A percentile compares a stretch with the other conserved stretches of the same genome.
These are phyloP conservation scores for Capniomyces stellatus DNA, from an alignment of 371 early-diverging fungal species.

Conservation along the genomic window DNA sequence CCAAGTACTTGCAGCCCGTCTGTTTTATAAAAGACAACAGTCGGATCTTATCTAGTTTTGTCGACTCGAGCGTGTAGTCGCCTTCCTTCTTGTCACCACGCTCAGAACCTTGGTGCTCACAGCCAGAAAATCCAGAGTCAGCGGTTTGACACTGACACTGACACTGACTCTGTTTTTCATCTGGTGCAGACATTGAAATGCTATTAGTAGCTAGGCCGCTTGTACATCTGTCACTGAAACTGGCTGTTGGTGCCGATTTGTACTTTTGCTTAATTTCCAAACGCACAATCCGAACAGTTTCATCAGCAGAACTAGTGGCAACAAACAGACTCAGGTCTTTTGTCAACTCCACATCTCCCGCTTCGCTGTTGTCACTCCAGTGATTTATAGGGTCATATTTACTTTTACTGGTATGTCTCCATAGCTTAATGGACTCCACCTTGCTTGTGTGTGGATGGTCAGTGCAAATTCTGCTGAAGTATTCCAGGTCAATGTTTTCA, in stretches of 20 bases:
- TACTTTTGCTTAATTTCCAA: background rate
- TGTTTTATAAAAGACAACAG: background rate
- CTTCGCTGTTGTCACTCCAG: no score
- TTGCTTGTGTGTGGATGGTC: background rate
- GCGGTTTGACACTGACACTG: no score
- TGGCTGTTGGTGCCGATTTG: background rate
- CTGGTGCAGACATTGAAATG: background rate
- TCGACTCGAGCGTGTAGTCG: no score
- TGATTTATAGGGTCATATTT: no score
- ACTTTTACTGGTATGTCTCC: no score
- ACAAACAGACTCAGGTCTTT: no score
- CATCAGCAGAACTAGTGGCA: background rate
- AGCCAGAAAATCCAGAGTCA: no score
- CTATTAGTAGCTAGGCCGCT: no score
- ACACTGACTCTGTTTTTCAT: no score
- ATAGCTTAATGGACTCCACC: background rate
- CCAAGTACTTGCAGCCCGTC: background rate
- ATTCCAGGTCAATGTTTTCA: background rate
- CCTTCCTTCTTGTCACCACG: no score
- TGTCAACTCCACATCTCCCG: background rate
- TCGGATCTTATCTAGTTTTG: background rate
- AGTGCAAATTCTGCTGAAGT: background rate
- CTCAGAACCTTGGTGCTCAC: no score
- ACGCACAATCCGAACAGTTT: background rate
- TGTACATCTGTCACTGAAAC: no score